Base-by-base conservation (phyloP, 495 filamentous ascomycete species). In the Penicillium antarcticum region DNA sequence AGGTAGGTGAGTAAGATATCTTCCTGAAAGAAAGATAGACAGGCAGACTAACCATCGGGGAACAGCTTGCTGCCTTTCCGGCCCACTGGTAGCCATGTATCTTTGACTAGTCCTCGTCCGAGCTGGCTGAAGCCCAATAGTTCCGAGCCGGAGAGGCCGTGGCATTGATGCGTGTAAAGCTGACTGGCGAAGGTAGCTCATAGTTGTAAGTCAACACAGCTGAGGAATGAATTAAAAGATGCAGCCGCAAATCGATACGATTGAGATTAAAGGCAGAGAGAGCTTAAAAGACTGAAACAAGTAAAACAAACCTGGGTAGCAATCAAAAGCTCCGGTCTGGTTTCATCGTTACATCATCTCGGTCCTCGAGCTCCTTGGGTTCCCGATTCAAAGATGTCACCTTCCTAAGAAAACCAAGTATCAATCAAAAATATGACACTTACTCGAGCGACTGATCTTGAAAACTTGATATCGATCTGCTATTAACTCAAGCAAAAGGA, bases 281-380 rank as follows among this genome's bases (percentile, higher is more conserved):
- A 12, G 16, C 2, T 34, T 17, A 4, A 10, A 16, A 24, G 19
- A 12, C 33, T 17, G 13, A 17, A 26, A 24, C 23, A 6, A 14
- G n/a, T 36, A 21, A 14, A 34, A 6, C 6, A 45, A 9, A 34
- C 13, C 7, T 16, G 18, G 21, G 16, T 23, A 46, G 23, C 14
- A 35, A 14, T 18, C 19, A 3, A 13, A 14, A 36, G 2, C 31
- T 24, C 17, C 19, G 18, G 31, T 4, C 32, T 36, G 32, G 32
- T 35, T 24, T 46, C 32, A 46, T 36, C 13, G 18, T 46, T 46
- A 46, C 44, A 46, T 46, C 44, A 46, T 36, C 26, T 29, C 26
- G 26, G 26, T 29, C 8, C 26, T 29, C 26, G 26, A 29, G 5
- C 26, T 29, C 2, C 26, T 7, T 29, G 26, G 26, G 26, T 29